phyloP scores from a whole-genome alignment of 805 yeast species.

The Starmerella vitae region DNA sequence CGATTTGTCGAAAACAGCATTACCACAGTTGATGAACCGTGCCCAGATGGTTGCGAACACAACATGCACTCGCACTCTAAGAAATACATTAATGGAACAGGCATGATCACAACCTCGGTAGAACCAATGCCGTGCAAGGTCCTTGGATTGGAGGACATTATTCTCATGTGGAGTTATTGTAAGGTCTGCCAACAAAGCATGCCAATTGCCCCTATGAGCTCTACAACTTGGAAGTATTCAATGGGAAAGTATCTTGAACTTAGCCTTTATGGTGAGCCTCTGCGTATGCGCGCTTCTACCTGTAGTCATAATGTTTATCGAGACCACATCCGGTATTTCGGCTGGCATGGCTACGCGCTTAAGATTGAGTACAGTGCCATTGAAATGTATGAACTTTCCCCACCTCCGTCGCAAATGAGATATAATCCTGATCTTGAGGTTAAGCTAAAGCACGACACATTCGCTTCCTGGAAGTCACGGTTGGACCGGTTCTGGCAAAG shows the following conservation, averaged over 20 bases:
- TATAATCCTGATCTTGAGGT: slow-evolving; percentile 66
- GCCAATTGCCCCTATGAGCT: slow-evolving; percentile 70
- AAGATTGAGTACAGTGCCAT: slow-evolving; percentile 64
- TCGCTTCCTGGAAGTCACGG: slow-evolving; percentile 39
- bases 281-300: slow-evolving; percentile 44
- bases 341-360: slow-evolving; percentile 63
- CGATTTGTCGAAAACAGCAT: slow-evolving; percentile 72
- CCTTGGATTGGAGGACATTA: slow-evolving; percentile 50
- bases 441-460: slow-evolving; percentile 50
- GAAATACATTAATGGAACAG: slow-evolving; percentile 78
- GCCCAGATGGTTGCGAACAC: slow-evolving; percentile 75
- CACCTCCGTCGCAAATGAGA: slow-evolving; percentile 56
- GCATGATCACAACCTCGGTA: slow-evolving; percentile 63
- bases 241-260: slow-evolving; percentile 88
- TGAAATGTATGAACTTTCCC: slow-evolving; percentile 62
- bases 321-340: slow-evolving; percentile 74
- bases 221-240: slow-evolving; percentile 77
- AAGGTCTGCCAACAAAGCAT: slow-evolving; percentile 61
- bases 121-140: slow-evolving; percentile 46
- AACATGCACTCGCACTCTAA: slow-evolving; percentile 59
- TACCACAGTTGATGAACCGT: slow-evolving; percentile 47
- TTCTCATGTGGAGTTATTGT: slow-evolving; percentile 87
- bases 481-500: slow-evolving; percentile 56
- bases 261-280: slow-evolving; percentile 55
- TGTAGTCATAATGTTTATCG: slow-evolving; percentile 74